These are phyloP conservation scores for Jamesozyma hellenica DNA, from an alignment of 805 yeast genomes.

Conservation along the genomic window DNA sequence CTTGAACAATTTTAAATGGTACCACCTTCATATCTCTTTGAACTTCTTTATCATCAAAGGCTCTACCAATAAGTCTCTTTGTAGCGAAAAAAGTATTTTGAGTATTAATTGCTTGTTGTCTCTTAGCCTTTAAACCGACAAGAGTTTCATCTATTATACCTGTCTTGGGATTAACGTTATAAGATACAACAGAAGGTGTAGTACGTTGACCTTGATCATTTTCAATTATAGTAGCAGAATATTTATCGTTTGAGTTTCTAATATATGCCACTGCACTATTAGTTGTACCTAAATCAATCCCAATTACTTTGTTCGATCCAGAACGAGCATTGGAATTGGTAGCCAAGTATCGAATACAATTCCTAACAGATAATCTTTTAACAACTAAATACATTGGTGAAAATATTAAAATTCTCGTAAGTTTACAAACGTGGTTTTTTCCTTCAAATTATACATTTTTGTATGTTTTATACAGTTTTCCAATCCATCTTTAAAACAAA, in stretches of 20 bases:
- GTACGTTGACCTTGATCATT: slow-evolving; percentile 68
- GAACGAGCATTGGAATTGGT: not conserved
- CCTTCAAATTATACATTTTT: too few relatives aligned
- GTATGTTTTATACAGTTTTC: too few relatives aligned
- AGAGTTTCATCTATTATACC: slow-evolving; percentile 22
- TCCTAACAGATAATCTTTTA: not conserved
- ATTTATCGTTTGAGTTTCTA: slow-evolving; percentile 36
- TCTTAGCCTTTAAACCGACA: slow-evolving; percentile 64
- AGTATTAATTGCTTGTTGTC: slow-evolving; percentile 69
- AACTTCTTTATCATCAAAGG: slow-evolving; percentile 57
- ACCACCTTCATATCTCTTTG: slow-evolving; percentile 54
- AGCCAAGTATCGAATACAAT: not conserved
- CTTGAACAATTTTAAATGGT: slow-evolving; percentile 45
- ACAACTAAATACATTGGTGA: too few relatives aligned
- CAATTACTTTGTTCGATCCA: slow-evolving; percentile 39
- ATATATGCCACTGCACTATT: slow-evolving; percentile 70
- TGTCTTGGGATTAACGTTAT: slow-evolving; percentile 29
- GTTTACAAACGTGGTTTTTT: too few relatives aligned
- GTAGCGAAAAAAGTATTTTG: slow-evolving; percentile 75
- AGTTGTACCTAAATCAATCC: slow-evolving; percentile 79
- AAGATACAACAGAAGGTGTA: slow-evolving; percentile 72
- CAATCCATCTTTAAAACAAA: too few relatives aligned
- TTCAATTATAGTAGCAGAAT: slow-evolving; percentile 60
- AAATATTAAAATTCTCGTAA: too few relatives aligned
- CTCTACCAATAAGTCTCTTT: slow-evolving; percentile 69